Base-by-base conservation (phyloP, 805 yeast genomes). In the Wickerhamomyces strasburgensis region DNA sequence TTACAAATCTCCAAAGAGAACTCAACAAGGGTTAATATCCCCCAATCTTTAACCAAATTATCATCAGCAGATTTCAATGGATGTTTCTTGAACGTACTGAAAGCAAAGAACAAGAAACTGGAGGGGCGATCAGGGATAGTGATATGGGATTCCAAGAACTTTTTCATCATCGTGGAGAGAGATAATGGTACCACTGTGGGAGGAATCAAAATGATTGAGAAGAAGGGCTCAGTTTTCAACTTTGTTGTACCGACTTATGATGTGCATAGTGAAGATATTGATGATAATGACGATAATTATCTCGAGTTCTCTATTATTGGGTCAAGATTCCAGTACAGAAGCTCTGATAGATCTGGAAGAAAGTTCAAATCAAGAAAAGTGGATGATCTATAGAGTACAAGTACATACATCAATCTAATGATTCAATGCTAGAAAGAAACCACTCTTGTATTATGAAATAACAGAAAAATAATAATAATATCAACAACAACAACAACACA, bases 1-100 rank as follows among this genome's bases (percentile, higher is more conserved):
- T 46, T 84, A 7, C 69, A 65, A 32, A 61, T 67, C 2, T 55
- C 57, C 2, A 28, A 37, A 10, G 39, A 36, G 6, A 37, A 45
- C 2, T 17, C 37, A 5, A 52, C 31, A 33, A 17, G 48, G 25
- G 43, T 57, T 4, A 50, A 55, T 19, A 51, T 57, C 5, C 46
- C 55, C 13, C 49, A 48, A 13, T 48, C 78, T 2, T 57, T 83
- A 15, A 64, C 75, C 5, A 78, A 80, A 47, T 60, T 88, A 28
- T 72, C 90, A 1, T 71, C 81, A 42, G 85, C 93, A 2, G 97
- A 88, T 51, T 83, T 73, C 59, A 82, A 81, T 48, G 96, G 97
- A 3, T 74, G 93, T n/a, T 56, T 58, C 29, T 39, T 87, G 11
- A 67, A 67, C 11, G 88, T 88, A 0, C 49, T 67, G 3, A 71